Conservation (phyloP, 2,329 filamentous ascomycete species). For the Aureobasidium uvarum region DNA sequence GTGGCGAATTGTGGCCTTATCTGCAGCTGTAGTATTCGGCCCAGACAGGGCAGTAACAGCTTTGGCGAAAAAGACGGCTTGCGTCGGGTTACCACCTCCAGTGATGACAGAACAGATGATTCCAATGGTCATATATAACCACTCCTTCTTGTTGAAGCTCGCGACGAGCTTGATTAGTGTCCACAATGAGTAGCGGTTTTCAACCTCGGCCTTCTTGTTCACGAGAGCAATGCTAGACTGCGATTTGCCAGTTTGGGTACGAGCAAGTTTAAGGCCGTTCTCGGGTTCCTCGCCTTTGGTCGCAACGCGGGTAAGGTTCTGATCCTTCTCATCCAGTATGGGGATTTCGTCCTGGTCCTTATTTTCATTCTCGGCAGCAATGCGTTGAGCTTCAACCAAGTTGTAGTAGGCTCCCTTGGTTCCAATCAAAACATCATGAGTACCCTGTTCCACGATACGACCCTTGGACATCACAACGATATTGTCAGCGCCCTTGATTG, state of each 20-base stretch:
- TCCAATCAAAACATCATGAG: slow-evolving; percentile 74
- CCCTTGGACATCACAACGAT: slow-evolving; percentile 91
- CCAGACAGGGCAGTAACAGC: slow-evolving; percentile 70
- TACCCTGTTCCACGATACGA: slow-evolving; percentile 87
- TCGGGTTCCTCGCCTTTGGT: slow-evolving; percentile 41
- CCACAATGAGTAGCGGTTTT: slow-evolving; percentile 62
- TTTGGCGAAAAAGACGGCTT: slow-evolving; percentile 84
- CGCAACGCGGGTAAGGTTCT: slow-evolving; percentile 31
- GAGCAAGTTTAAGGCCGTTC: slow-evolving; percentile 56
- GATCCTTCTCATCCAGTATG: slow-evolving; percentile 36
- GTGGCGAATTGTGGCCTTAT: slow-evolving; percentile 50
- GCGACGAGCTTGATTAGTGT: slow-evolving; percentile 75
- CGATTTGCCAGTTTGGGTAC: slow-evolving; percentile 53
- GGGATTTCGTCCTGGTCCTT: slow-evolving; percentile 51
- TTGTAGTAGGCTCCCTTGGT: slow-evolving; percentile 72
- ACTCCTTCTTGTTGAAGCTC: slow-evolving; percentile 74
- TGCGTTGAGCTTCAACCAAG: slow-evolving; percentile 84
- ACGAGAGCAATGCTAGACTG: slow-evolving; percentile 69
- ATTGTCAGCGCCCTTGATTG: slow-evolving; percentile 90
- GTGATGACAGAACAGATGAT: slow-evolving; percentile 72
- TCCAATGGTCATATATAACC: slow-evolving; percentile 68
- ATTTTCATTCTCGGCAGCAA: slow-evolving; percentile 61
- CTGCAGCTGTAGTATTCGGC: slow-evolving; percentile 47
- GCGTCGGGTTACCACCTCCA: slow-evolving; percentile 72
- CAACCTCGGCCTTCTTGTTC: slow-evolving; percentile 51